Base-by-base conservation (phyloP, 768 basidiomycete species). In the Sistotremastrum suecicum region DNA sequence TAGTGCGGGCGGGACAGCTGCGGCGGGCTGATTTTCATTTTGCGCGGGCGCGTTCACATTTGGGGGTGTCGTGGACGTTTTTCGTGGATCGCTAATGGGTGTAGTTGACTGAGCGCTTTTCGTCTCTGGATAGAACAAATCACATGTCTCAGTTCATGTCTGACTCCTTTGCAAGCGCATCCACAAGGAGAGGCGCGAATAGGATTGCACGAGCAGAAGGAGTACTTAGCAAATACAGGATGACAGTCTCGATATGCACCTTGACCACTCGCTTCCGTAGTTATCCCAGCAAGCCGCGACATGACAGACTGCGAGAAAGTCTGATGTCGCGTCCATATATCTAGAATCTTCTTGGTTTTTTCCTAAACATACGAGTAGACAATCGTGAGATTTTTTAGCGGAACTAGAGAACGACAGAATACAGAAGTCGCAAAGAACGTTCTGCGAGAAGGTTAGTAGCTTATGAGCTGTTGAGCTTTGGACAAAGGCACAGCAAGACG, bases 311-410 rank as follows among this genome's bases (percentile, higher is more conserved):
- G 60, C 48, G 90, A 82, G 67, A 99, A 99, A 42, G 94, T 94
- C 63, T 71, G 76, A 48, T 79, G 76, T 63, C 92, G 94, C 56
- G 72, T 74, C 94, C 94, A 99, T 57, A 99, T 97, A 66, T 97
- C 95, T 64, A 94, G 77, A 58, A 99, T 80, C 65, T 98, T 98
- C 71, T 83, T 83, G 40, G 86, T 75, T 68, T 99, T 99, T 70
- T 95, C 94, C 92, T 97, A 71, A 64, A 60, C 49, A 48, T 59
- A 50, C 51, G 50, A 64, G 55, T 57, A 57, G 56, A 52, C 58
- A 62, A 60, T 46, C 37, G 44, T 28, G 35, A 10, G 35, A 46
- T 40, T 46, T n/a, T 37, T 46, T 31, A 46, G 44, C 44, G 10
- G 37, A 20, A 20, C 20, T 20, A 20, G 12, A 12, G 11, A 12